phyloP scores from a whole-genome alignment of 805 yeast genomes.

The Kazachstania viticola region DNA sequence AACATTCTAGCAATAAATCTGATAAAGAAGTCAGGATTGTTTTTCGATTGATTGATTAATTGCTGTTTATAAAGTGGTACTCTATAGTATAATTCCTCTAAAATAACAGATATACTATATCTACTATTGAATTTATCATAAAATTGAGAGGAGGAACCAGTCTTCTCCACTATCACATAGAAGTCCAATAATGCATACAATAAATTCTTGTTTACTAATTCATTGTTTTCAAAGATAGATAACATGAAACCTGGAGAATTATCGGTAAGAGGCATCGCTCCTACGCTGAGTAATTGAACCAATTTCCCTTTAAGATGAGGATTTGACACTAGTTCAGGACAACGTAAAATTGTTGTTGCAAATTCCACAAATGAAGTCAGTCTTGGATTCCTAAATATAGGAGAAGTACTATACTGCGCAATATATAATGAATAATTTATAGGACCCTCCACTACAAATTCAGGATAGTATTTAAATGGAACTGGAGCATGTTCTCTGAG shows the following conservation, averaged over 20 bases:
- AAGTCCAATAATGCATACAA: conserved; percentile 78
- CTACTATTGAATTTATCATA: conserved; percentile 92
- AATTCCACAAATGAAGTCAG: conserved; percentile 54
- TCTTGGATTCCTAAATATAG: conserved; percentile 43
- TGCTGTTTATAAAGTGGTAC: conserved; percentile 56
- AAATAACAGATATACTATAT: conserved; percentile 70
- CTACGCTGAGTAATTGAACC: conserved; percentile 69
- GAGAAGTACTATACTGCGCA: conserved; percentile 43
- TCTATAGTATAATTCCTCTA: conserved; percentile 70
- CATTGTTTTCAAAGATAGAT: conserved; percentile 50
- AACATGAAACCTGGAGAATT: conserved; percentile 64
- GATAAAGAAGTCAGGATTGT: conserved; percentile 74
- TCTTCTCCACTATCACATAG: conserved; percentile 89
- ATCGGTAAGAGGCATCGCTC: conserved; percentile 49
- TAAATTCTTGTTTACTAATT: conserved; percentile 50
- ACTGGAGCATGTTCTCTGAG: conserved; percentile 52
- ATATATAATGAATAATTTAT: conserved; percentile 59
- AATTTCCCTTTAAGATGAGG: conserved; percentile 86
- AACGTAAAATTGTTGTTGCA: conserved; percentile 62
- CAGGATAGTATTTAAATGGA: conserved; percentile 80
- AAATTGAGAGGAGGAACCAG: conserved; percentile 90
- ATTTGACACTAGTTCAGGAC: conserved; percentile 76
- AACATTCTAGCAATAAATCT: conserved; percentile 89
- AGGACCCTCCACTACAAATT: conserved; percentile 72
- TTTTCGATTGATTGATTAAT: conserved; percentile 52